Conservation (phyloP, 768 basidiomycete genomes). For the Termitomyces sp. region DNA sequence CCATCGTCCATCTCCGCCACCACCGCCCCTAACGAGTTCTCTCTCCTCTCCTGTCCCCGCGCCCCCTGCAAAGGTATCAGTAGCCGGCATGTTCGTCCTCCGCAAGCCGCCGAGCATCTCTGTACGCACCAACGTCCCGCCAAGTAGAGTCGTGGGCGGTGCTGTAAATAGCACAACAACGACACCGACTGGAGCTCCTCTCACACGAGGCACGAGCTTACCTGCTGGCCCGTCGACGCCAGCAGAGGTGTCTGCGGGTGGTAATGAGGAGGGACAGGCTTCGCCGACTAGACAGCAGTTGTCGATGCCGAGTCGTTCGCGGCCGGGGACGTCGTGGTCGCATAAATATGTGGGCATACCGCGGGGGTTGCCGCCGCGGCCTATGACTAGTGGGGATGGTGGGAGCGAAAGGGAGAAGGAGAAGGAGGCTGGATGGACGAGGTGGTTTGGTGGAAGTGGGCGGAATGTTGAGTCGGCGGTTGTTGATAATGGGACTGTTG, state of each 20-base stretch:
- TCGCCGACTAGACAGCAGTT: background rate
- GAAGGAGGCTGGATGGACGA: constrained; percentile 1
- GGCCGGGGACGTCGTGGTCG: constrained; percentile 4
- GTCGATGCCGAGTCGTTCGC: background rate
- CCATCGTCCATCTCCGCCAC: background rate
- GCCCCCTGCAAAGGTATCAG: background rate
- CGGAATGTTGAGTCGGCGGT: background rate
- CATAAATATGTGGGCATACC: background rate
- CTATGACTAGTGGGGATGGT: constrained; percentile 7
- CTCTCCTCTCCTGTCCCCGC: background rate
- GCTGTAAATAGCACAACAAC: background rate
- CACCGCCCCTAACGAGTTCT: constrained; percentile 5
- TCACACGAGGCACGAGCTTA: background rate
- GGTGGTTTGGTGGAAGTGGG: constrained; percentile 9
- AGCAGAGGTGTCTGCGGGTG: too few species aligned
- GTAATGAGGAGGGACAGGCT: background rate
- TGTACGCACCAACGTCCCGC: constrained; percentile 5
- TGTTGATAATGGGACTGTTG: background rate
- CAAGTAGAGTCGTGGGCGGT: background rate
- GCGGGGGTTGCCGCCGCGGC: constrained; percentile 1
- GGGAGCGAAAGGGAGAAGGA: constrained; percentile 2
- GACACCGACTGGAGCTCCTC: background rate
- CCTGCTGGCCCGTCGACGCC: background rate
- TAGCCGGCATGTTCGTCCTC: constrained; percentile 12
- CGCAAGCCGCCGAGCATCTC: constrained; percentile 8